Conservation (phyloP, 768 basidiomycete genomes). For the Xerocomellus intermedius region DNA sequence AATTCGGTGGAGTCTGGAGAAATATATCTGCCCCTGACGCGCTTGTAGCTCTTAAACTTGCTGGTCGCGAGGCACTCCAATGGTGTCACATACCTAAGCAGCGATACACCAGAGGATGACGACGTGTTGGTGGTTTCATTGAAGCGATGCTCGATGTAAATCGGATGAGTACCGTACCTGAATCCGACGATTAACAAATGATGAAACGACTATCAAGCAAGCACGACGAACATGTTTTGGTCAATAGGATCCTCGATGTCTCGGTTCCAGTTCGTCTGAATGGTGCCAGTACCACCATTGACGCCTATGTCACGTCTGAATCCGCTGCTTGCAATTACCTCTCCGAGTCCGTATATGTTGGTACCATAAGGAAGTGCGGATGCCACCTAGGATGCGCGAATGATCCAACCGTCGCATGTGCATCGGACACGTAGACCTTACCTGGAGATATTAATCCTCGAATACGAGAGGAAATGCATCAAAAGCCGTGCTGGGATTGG, state of each 20-base stretch:
- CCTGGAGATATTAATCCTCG: constrained; percentile 77
- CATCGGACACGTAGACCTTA: constrained; percentile 14
- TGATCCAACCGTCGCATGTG: neutral
- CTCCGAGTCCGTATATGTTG: constrained; percentile 78
- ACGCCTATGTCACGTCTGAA: constrained; percentile 58
- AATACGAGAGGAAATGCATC: constrained; percentile 69
- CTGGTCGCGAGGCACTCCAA: neutral
- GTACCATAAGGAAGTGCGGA: constrained; percentile 62
- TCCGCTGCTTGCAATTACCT: constrained; percentile 66
- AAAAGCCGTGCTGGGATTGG: constrained; percentile 51
- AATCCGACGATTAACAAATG: neutral
- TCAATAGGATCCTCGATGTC: constrained; percentile 61
- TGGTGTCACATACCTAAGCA: constrained; percentile 48
- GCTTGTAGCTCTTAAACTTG: constrained; percentile 32
- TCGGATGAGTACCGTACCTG: constrained; percentile 68
- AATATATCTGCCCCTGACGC: constrained; percentile 68
- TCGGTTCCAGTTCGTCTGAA: constrained; percentile 67
- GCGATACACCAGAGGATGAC: constrained; percentile 70
- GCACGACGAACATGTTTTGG: constrained; percentile 50
- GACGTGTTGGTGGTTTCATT: constrained; percentile 46
- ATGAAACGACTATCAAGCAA: constrained; percentile 1
- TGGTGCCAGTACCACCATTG: constrained; percentile 47
- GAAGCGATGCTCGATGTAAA: constrained; percentile 71
- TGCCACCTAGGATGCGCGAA: constrained; percentile 41
- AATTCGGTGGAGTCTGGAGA: constrained; percentile 53